Evolutionary conservation across 495 filamentous ascomycete genomes (phyloP), one percentile per base, ranked within the genome.

Genomic region (Penicillium atrosanguineum): DNA sequence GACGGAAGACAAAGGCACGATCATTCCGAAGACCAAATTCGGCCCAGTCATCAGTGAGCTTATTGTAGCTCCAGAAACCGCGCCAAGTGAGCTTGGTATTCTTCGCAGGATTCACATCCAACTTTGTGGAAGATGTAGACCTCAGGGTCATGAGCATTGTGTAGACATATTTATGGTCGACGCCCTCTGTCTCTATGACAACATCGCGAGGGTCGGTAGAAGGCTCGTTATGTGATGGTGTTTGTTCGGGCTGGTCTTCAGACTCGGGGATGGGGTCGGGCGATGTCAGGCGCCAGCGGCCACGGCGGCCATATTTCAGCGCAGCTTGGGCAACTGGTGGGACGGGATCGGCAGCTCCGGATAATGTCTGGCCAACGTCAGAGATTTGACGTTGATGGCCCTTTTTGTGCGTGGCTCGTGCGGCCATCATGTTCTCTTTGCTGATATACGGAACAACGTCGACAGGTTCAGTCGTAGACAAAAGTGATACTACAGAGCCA

Each of bases 31-130:
- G 71, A 16, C 80, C 77, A 71, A 97, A 97, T 69, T 89, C 87
- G 0, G 80, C 90, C 87, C 90, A 90, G 68, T 96, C 92, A 64
- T 93, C 91, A 18, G 91, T 93, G 59, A 95, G 71, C 61, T 78
- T 79, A 62, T 96, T 95, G 59, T 94, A 95, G 70, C 85, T 91
- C 87, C 90, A 96, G 70, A 87, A 96, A 0, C 89, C 88, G 66
- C 87, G 86, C 95, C 95, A 97, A 0, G 71, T 71, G 31, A 99
- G 67, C 72, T 93, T 96, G 44, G 90, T 95, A 52, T 92, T 94
- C 59, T 80, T 79, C 2, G 73, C 67, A 19, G 69, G 60, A 48
- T 75, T 76, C 9, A 60, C 56, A 21, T 64, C 61, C 2, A 62
- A 63, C 51, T 73, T 74, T 15, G 69, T 72, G 0, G 86, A 80